These are phyloP conservation scores for Dionaea muscipula DNA, from an alignment of 179 eudicot species.

Conservation along the genomic window DNA sequence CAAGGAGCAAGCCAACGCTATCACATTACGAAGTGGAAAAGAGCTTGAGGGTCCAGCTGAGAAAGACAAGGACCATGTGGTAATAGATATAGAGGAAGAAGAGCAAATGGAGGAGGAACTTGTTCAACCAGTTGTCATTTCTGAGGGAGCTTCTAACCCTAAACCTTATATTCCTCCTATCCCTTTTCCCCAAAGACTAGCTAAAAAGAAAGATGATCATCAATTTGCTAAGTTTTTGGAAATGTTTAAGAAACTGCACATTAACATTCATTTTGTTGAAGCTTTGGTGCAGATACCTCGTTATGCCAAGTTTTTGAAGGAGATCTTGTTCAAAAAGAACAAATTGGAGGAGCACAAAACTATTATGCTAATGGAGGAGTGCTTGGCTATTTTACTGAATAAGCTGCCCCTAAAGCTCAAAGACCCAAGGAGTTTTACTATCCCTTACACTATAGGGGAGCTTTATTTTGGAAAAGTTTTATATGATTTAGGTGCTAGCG, in stretches of 20 bases:
- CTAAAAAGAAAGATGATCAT: background rate
- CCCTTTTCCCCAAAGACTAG: no score
- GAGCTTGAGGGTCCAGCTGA: background rate
- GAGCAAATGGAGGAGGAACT: no score
- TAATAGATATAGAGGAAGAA: no score
- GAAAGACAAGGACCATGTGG: no score
- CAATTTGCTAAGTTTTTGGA: slow-evolving; percentile 1
- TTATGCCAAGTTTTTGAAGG: background rate
- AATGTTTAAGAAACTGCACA: slow-evolving; percentile 4
- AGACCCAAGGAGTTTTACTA: slow-evolving; percentile 2
- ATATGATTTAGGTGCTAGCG: slow-evolving; percentile 2
- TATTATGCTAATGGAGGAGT: background rate
- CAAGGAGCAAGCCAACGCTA: background rate
- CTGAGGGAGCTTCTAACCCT: no score
- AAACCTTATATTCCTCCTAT: no score
- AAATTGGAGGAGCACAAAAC: background rate
- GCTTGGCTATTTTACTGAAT: no score
- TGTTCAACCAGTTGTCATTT: no score
- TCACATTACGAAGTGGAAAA: background rate
- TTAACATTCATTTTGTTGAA: slow-evolving; percentile 4
- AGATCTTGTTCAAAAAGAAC: background rate
- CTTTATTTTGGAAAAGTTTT: background rate
- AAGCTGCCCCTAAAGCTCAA: slow-evolving; percentile 3
- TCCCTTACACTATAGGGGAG: background rate
- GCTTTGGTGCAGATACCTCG: background rate